Evolutionary conservation across 345 rosid species (phyloP).

Genomic region (Rhodamnia rubescens): DNA sequence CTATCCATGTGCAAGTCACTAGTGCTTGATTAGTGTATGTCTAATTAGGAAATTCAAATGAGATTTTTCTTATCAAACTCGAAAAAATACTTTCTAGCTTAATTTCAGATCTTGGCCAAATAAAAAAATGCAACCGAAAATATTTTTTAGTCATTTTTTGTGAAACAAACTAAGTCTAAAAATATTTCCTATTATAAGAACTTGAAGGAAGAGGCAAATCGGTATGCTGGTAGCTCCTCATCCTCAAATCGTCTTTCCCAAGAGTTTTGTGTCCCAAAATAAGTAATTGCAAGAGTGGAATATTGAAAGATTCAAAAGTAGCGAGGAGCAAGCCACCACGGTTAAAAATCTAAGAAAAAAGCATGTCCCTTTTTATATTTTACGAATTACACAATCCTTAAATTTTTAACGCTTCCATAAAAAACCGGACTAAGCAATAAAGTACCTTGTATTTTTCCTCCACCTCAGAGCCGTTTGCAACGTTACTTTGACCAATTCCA

Average conservation of each 20-base stretch:
- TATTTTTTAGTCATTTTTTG: too few species aligned
- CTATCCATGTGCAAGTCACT: too few species aligned
- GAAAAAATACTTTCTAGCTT: too few species aligned
- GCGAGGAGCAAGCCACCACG: background rate
- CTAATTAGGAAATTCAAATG: too few species aligned
- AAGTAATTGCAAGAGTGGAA: background rate
- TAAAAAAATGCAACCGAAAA: too few species aligned
- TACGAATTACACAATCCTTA: background rate
- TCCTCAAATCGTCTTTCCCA: background rate
- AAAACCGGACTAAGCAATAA: background rate
- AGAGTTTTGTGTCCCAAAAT: background rate
- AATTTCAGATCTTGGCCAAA: too few species aligned
- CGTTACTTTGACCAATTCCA: constrained; percentile 2
- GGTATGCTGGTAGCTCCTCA: background rate
- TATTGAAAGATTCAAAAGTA: background rate
- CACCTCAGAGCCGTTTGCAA: background rate
- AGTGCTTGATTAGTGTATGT: too few species aligned
- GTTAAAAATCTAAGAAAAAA: background rate
- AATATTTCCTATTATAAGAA: background rate
- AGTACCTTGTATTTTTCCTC: background rate
- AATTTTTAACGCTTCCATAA: background rate
- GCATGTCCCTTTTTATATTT: too few species aligned
- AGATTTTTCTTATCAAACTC: too few species aligned
- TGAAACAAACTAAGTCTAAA: too few species aligned
- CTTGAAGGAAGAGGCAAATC: background rate